These are phyloP conservation scores for Citeromyces nyonsensis DNA, from an alignment of 805 yeast species.

Conservation along the genomic window DNA sequence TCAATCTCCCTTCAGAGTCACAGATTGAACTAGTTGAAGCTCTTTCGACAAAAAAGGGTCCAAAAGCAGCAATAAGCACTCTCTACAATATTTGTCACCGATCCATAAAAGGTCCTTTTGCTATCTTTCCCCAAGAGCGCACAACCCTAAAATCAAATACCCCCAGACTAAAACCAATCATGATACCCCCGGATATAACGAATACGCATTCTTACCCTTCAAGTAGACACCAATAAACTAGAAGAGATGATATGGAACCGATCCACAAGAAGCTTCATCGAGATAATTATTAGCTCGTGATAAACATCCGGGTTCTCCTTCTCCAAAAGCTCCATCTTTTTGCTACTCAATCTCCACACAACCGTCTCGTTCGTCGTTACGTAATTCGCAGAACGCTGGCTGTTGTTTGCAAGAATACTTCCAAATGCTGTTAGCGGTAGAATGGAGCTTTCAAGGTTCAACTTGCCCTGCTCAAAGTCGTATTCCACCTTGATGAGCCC, in stretches of 20 bases:
- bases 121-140: no score
- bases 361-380: slow-evolving; percentile 33
- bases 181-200: not conserved
- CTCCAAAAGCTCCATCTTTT: slow-evolving; percentile 27
- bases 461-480: slow-evolving; percentile 19
- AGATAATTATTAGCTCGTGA: slow-evolving; percentile 47
- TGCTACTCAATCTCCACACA: slow-evolving; percentile 50
- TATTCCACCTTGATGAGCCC: slow-evolving; percentile 33
- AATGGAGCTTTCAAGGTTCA: slow-evolving; percentile 19
- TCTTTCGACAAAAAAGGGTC: no score
- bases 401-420: slow-evolving; percentile 24
- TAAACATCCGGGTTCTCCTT: slow-evolving; percentile 35
- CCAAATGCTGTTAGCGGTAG: slow-evolving; percentile 70
- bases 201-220: slow-evolving; percentile 2
- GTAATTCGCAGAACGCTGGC: slow-evolving; percentile 23
- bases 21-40: no score
- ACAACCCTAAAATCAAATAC: no score
- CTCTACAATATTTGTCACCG: no score
- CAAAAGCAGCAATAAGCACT: no score
- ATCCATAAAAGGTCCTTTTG: no score
- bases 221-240: slow-evolving; percentile 52
- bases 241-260: slow-evolving; percentile 67
- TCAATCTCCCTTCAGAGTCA: no score
- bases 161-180: not conserved
- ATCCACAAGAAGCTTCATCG: slow-evolving; percentile 47